phyloP scores from a whole-genome alignment of 768 basidiomycete species.

The Suillus sp. region DNA sequence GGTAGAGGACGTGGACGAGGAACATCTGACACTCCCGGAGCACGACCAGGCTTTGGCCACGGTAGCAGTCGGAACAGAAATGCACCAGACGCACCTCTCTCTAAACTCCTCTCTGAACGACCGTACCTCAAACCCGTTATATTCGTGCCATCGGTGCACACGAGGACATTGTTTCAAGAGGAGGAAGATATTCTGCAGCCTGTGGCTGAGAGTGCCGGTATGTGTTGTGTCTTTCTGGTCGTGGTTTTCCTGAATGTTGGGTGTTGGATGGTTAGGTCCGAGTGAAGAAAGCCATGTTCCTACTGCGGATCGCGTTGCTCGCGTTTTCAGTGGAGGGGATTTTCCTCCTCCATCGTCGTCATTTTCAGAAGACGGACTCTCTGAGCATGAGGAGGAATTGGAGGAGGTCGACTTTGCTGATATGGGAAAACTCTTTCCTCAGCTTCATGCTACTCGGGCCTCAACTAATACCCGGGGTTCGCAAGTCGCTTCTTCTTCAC shows the following conservation, averaged over 20 bases:
- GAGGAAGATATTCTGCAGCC: constrained; percentile 67
- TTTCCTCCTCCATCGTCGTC: constrained; percentile 24
- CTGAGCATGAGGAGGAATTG: constrained; percentile 37
- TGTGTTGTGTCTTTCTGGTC: constrained; percentile 24
- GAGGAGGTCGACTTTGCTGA: constrained; percentile 72
- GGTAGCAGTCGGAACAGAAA: constrained; percentile 20
- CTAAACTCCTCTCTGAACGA: constrained; percentile 56
- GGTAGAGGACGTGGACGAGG: constrained; percentile 30
- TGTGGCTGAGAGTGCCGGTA: constrained; percentile 52
- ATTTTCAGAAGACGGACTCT: constrained; percentile 32
- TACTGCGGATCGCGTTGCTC: constrained; percentile 68
- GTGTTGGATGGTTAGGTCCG: constrained; percentile 21
- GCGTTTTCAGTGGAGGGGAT: constrained; percentile 54
- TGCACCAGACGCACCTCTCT: constrained; percentile 49
- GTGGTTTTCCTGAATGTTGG: constrained; percentile 10
- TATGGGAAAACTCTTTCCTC: constrained; percentile 46
- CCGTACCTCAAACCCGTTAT: constrained; percentile 66
- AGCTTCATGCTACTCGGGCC: constrained; percentile 37
- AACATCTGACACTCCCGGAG: background rate
- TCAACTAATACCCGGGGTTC: background rate
- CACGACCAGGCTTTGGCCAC: constrained; percentile 16
- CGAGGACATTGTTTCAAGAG: constrained; percentile 50
- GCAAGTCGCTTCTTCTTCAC: background rate
- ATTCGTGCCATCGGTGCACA: constrained; percentile 64
- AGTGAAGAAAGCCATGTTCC: constrained; percentile 61